Conservation (phyloP, 2,329 filamentous ascomycete species). For the Juglanconis sp. region DNA sequence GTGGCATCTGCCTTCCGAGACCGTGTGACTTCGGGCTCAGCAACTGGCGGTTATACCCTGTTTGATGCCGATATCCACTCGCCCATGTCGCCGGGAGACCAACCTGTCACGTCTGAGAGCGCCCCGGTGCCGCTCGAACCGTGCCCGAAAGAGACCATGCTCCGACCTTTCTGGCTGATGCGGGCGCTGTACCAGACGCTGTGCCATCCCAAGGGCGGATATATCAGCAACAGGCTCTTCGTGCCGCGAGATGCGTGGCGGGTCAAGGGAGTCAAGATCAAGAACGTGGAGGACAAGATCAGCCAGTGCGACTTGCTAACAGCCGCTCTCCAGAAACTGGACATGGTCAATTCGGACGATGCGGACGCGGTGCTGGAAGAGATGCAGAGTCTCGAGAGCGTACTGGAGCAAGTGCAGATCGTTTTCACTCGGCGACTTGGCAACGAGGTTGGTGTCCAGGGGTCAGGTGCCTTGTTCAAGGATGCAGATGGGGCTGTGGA, state of each 20-base stretch:
- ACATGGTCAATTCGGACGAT: conserved; percentile 81
- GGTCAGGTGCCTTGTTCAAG: conserved; percentile 71
- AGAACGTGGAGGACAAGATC: conserved; percentile 89
- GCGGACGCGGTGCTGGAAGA: conserved; percentile 90
- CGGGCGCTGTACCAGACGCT: conserved; percentile 89
- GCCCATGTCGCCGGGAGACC: conserved; percentile 59
- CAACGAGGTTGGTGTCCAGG: conserved; percentile 85
- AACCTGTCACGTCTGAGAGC: conserved; percentile 53
- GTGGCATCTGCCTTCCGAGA: conserved; percentile 61
- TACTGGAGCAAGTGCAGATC: conserved; percentile 82
- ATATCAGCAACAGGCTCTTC: conserved; percentile 87
- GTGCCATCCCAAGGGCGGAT: conserved; percentile 85
- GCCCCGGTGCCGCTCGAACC: conserved; percentile 80
- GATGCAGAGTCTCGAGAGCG: conserved; percentile 82
- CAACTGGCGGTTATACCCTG: conserved; percentile 68
- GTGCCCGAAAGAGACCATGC: conserved; percentile 81
- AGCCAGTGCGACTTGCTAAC: conserved; percentile 88
- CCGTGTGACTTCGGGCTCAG: conserved; percentile 52
- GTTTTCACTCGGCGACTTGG: conserved; percentile 79
- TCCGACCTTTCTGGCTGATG: conserved; percentile 99
- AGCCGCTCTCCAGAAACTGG: conserved; percentile 79
- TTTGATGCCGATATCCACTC: conserved; percentile 83
- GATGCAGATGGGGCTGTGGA: conserved; percentile 48
- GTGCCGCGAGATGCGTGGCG: conserved; percentile 90
- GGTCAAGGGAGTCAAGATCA: conserved; percentile 90